Evolutionary conservation across 2,329 filamentous ascomycete species (phyloP).

Genomic region (Diaporthe citri): DNA sequence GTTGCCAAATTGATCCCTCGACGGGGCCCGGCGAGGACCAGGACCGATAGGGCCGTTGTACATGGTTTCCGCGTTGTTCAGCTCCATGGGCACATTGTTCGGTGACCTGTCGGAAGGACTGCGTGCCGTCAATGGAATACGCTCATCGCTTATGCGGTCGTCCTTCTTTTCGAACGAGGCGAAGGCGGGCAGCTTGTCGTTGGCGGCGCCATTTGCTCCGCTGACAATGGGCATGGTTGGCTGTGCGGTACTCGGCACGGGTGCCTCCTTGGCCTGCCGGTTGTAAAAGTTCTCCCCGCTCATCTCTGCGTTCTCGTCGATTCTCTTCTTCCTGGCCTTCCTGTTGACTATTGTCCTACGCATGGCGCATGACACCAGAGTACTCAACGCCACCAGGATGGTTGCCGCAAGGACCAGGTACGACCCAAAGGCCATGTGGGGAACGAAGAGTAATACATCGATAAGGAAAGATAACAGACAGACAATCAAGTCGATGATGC

Average conservation of each 20-base stretch:
- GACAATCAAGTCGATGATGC: constrained; percentile 85
- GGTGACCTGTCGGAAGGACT: constrained; percentile 71
- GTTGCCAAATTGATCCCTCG: constrained; percentile 76
- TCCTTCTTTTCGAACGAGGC: constrained; percentile 77
- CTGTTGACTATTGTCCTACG: constrained; percentile 89
- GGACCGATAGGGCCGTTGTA: constrained; percentile 48
- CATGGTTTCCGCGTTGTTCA: constrained; percentile 52
- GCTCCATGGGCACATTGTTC: constrained; percentile 57
- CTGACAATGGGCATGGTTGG: constrained; percentile 71
- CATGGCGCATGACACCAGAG: constrained; percentile 93
- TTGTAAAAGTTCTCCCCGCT: constrained; percentile 94
- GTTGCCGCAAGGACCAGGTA: constrained; percentile 93
- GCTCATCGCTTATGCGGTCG: constrained; percentile 75
- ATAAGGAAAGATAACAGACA: constrained; percentile 90
- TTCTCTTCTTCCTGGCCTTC: constrained; percentile 92
- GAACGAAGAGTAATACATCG: constrained; percentile 94
- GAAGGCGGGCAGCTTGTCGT: constrained; percentile 65
- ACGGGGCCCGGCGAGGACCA: constrained; percentile 53
- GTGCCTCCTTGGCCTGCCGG: constrained; percentile 69
- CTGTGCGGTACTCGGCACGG: constrained; percentile 60
- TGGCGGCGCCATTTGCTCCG: constrained; percentile 62
- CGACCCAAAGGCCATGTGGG: constrained; percentile 92
- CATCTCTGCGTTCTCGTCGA: constrained; percentile 96
- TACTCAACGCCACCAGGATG: constrained; percentile 84
- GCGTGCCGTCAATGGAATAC: constrained; percentile 75